Evolutionary conservation across 768 basidiomycete genomes (phyloP), one percentile per base, ranked within the genome.

Genomic region (Amanita rubescens): DNA sequence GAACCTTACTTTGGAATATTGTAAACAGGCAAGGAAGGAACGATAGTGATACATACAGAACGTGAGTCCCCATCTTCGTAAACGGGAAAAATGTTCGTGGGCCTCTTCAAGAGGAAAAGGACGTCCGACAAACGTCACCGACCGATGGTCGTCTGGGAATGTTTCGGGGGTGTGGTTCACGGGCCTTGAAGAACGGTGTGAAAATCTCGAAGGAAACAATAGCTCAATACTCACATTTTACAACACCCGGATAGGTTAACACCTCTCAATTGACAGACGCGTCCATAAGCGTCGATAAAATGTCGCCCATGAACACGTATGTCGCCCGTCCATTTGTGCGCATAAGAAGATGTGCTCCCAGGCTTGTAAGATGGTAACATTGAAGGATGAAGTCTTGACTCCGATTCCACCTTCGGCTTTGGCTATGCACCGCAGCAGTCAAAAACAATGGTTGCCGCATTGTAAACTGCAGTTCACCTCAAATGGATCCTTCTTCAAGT

Each of bases 91-190:
- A 61, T 94, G 91, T 52, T 89, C 84, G 27, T 79, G 87, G 0
- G 95, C 94, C 57, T 98, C 88, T 42, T 85, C 81, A 2, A 98
- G 71, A 9, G 94, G 87, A 65, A 97, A 97, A 0, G 96, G 96
- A 17, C 93, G 74, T 10, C 88, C 89, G 22, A 95, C 86, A 65
- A 97, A 99, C 0, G 86, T 90, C 2, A 92, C 83, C 1, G 71
- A 66, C 45, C 78, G 71, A 51, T 80, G 80, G 34, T 81, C 75
- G 2, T 76, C 75, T 39, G 87, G 90, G 60, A 91, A 93, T 2
- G 73, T 69, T 51, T 76, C 76, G 53, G 87, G 77, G 49, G 85
- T 75, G 60, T 87, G 79, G 61, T 90, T 80, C 10, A 70, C 69
- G 24, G 90, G 89, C 10, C 90, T 92, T 44, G 58, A 41, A 51